Conservation (phyloP, 2,329 filamentous ascomycete species). For the Neonectria hederae region DNA sequence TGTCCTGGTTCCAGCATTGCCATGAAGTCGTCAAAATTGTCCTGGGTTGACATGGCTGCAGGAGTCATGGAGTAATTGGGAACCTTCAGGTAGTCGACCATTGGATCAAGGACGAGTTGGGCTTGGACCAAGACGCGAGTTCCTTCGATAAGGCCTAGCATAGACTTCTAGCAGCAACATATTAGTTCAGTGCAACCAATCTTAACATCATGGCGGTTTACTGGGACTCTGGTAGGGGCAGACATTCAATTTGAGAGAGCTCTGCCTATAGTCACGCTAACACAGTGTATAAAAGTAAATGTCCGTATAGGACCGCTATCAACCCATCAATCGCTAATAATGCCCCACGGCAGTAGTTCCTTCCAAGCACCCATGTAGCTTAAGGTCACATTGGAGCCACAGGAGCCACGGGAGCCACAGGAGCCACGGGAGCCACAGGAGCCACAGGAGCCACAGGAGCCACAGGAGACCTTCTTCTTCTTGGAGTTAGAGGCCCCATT, state of each 20-base stretch:
- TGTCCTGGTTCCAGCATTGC: too few relatives aligned
- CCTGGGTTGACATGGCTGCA: too few relatives aligned
- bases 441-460: too few relatives aligned
- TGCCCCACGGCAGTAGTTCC: neutral
- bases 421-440: too few relatives aligned
- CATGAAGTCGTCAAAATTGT: too few relatives aligned
- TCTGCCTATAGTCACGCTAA: neutral
- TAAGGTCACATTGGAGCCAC: too few relatives aligned
- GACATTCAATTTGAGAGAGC: neutral
- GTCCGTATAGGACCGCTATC: neutral
- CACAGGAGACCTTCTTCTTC: too few relatives aligned
- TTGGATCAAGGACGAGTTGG: neutral
- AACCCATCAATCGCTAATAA: neutral
- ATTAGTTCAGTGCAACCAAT: neutral
- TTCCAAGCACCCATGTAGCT: neutral
- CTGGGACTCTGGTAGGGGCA: neutral
- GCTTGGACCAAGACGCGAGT: neutral
- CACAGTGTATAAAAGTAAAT: neutral
- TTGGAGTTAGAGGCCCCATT: too few relatives aligned
- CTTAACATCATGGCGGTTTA: neutral
- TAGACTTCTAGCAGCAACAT: neutral
- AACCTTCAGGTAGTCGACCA: neutral
- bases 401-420: too few relatives aligned
- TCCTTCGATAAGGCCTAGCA: neutral
- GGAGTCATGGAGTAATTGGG: too few relatives aligned